Percentiles rank a stretch among this genome's conserved stretches.
These are phyloP conservation scores for Vigna mungo DNA, from an alignment of 306 rosid genomes.

Conservation along the genomic window DNA sequence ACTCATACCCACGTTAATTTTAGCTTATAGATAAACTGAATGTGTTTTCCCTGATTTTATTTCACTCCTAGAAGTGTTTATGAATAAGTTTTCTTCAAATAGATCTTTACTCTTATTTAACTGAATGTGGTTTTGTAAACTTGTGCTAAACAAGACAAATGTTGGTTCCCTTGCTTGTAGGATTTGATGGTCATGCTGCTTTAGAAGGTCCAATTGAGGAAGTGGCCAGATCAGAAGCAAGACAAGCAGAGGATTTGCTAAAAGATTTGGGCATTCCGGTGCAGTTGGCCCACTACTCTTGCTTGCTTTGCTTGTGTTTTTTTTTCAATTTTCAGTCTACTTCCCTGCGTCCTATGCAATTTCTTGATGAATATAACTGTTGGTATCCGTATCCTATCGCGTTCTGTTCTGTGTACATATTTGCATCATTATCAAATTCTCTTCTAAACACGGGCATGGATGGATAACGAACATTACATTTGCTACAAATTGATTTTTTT, in stretches of 20 bases:
- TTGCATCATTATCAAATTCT: conserved; percentile 3
- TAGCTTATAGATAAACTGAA: no score
- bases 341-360: neutral
- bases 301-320: conserved; percentile 22
- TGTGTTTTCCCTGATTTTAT: no score
- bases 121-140: conserved; percentile 23
- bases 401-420: neutral
- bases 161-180: conserved; percentile 53
- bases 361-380: conserved; percentile 8
- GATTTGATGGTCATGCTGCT: conserved; percentile 66
- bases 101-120: neutral
- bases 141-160: conserved; percentile 18
- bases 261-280: conserved; percentile 88
- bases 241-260: conserved; percentile 82
- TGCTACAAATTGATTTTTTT: conserved; percentile 8
- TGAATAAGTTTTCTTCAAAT: no score
- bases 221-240: conserved; percentile 84
- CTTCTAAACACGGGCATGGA: neutral
- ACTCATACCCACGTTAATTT: no score
- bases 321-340: conserved; percentile 26
- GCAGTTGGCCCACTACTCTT: conserved; percentile 31
- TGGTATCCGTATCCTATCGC: neutral
- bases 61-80: no score
- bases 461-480: neutral
- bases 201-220: conserved; percentile 92